Evolutionary conservation across 345 rosid species (phyloP).

Genomic region (Hevea brasiliensis): DNA sequence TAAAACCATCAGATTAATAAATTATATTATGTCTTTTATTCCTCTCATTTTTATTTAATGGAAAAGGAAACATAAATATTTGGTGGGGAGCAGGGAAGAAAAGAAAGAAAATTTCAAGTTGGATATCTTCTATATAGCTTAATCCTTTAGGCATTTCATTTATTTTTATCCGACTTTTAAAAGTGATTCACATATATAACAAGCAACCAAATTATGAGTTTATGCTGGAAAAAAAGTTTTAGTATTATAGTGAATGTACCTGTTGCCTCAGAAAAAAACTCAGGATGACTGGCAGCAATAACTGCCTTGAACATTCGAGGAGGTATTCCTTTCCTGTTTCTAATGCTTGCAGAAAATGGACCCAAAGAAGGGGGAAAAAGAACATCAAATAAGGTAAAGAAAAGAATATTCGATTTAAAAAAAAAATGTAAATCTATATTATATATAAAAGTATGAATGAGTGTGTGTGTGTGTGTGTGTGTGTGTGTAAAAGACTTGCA

Average conservation of each 20-base stretch:
- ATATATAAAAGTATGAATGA: too few species aligned
- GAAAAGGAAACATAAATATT: background rate
- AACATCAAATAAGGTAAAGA: background rate
- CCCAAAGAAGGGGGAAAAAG: background rate
- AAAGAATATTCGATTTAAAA: background rate
- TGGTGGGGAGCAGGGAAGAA: background rate
- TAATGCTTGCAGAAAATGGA: slow-evolving; percentile 27
- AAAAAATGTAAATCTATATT: too few species aligned
- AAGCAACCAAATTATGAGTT: background rate
- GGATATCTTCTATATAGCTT: background rate
- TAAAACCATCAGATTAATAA: background rate
- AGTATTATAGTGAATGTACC: slow-evolving; percentile 38
- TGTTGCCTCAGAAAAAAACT: slow-evolving; percentile 96
- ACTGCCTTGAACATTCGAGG: slow-evolving; percentile 97
- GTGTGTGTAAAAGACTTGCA: too few species aligned
- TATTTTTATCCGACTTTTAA: too few species aligned
- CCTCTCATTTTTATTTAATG: background rate
- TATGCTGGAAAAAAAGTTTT: background rate
- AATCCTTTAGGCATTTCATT: too few species aligned
- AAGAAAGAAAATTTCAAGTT: background rate
- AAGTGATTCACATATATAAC: background rate
- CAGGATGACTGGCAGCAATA: slow-evolving; percentile 93
- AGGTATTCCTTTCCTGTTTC: slow-evolving; percentile 92
- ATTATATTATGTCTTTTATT: background rate
- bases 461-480: too few species aligned